Evolutionary conservation across 148 eudicot genomes (phyloP), one percentile per base, ranked within the genome.

Genomic region (Amaranthus palmeri): DNA sequence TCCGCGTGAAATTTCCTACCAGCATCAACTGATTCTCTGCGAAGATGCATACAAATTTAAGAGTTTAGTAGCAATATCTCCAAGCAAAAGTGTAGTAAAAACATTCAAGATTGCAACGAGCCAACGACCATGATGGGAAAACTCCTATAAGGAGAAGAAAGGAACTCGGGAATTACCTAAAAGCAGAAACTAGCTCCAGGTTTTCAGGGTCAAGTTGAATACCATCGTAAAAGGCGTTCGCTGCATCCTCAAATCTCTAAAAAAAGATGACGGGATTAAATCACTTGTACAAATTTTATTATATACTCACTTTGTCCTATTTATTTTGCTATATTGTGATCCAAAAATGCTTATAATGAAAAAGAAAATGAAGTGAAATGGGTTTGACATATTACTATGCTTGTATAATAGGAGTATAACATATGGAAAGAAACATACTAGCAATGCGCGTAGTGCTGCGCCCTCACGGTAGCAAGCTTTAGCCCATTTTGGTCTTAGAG

Each of bases 381-480:
- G 36, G 36, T 0, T 25, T 0, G 36, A 25, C 0, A 25, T 25
- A 25, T 25, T 25, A 25, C 36, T 25, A 25, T 25, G 36, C 36
- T 0, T 25, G 36, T 25, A 36, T 46, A 36, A 12, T 43, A 3
- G 7, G 5, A 25, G 10, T 1, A 63, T 44, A 11, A 17, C 5
- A 47, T 66, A 15, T 59, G 12, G 46, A 68, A 50, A 72, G 54
- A 51, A 55, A 43, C 83, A 79, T 85, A 71, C 98, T 90, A 80
- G 83, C 73, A 95, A 62, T 57, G 87, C 62, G 8, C 92, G 90
- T 67, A 84, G 81, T 69, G 99, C 99, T 52, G 92, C 93, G 68
- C 99, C 99, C 74, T 90, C 97, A 36, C 99, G 92, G 60, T 90
- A 96, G 78, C 91, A 92, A 74, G 89, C 99, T 85, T 96, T 96